Conservation (phyloP, 345 rosid genomes). For the Noccaea bulbosa region DNA sequence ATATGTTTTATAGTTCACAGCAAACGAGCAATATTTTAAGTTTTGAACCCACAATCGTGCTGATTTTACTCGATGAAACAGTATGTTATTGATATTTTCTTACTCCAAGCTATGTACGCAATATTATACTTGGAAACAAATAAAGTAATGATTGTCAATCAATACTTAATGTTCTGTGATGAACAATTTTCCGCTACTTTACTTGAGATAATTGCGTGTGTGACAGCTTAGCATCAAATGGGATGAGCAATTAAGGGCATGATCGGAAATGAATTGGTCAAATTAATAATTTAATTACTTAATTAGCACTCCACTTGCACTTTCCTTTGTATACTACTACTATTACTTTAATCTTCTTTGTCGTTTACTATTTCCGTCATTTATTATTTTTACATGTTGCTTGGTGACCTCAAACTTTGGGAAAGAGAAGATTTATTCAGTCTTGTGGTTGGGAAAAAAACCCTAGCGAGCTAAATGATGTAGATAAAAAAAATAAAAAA, state of each 20-base stretch:
- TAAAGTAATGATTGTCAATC: slow-evolving; percentile 14
- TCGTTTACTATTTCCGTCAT: slow-evolving; percentile 32
- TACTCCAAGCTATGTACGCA: neutral
- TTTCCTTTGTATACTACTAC: slow-evolving; percentile 32
- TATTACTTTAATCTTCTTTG: slow-evolving; percentile 36
- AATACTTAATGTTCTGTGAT: slow-evolving; percentile 15
- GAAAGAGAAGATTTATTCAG: slow-evolving; percentile 10
- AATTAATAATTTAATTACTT: slow-evolving; percentile 34
- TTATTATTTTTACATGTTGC: slow-evolving; percentile 23
- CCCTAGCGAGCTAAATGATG: slow-evolving; percentile 32
- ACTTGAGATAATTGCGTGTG: slow-evolving; percentile 42
- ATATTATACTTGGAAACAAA: slow-evolving; percentile 3
- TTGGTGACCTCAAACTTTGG: slow-evolving; percentile 37
- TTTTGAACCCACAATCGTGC: neutral
- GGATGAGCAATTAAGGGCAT: slow-evolving; percentile 39
- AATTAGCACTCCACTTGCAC: slow-evolving; percentile 46
- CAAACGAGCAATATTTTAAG: neutral
- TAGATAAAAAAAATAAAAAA: neutral
- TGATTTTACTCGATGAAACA: slow-evolving; percentile 18
- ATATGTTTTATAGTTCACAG: slow-evolving; percentile 5
- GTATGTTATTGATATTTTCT: neutral
- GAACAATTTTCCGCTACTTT: slow-evolving; percentile 36
- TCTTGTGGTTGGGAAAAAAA: slow-evolving; percentile 20
- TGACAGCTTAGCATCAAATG: slow-evolving; percentile 45
- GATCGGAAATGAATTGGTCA: slow-evolving; percentile 29